Conservation (phyloP, 2,329 filamentous ascomycete genomes). For the Paradendryphiella salina region DNA sequence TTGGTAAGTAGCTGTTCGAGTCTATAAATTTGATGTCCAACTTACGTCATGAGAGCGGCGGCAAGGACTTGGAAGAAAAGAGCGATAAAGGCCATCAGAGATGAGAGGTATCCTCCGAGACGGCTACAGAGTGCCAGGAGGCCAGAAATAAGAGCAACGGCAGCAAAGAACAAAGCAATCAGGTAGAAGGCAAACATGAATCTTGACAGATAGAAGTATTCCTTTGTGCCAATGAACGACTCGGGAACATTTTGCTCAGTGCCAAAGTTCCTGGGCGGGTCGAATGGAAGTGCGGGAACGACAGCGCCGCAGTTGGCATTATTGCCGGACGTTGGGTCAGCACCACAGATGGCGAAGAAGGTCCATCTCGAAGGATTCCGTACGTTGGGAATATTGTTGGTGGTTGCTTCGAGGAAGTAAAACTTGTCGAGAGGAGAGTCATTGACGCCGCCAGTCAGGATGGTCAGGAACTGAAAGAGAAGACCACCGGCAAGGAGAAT, state of each 20-base stretch:
- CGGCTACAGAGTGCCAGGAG: conserved; percentile 72
- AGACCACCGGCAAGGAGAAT: conserved; percentile 65
- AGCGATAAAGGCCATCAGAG: conserved; percentile 60
- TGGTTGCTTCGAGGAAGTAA: conserved; percentile 84
- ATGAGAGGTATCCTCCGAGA: conserved; percentile 69
- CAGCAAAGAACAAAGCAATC: conserved; percentile 78
- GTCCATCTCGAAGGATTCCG: conserved; percentile 76
- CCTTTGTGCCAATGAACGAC: conserved; percentile 59
- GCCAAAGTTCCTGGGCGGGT: conserved; percentile 64
- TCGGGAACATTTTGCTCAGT: conserved; percentile 58
- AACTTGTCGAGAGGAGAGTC: conserved; percentile 67
- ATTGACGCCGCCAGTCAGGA: conserved; percentile 63
- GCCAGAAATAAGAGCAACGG: conserved; percentile 67
- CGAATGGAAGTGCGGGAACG: conserved; percentile 68
- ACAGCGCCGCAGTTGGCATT: conserved; percentile 64
- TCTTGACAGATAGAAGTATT: conserved; percentile 82
- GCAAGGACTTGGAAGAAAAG: conserved; percentile 71
- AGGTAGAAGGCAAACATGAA: conserved; percentile 94
- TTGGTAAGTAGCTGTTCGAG: conserved; percentile 9
- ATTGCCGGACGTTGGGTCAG: conserved; percentile 54
- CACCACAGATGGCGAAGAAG: conserved; percentile 81
- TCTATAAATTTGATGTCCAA: conserved; percentile 21
- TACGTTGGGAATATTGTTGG: conserved; percentile 64
- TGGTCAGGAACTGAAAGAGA: conserved; percentile 66
- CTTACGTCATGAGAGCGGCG: conserved; percentile 76